Conservation (phyloP, 495 filamentous ascomycete species). For the Tuber melanosporum region DNA sequence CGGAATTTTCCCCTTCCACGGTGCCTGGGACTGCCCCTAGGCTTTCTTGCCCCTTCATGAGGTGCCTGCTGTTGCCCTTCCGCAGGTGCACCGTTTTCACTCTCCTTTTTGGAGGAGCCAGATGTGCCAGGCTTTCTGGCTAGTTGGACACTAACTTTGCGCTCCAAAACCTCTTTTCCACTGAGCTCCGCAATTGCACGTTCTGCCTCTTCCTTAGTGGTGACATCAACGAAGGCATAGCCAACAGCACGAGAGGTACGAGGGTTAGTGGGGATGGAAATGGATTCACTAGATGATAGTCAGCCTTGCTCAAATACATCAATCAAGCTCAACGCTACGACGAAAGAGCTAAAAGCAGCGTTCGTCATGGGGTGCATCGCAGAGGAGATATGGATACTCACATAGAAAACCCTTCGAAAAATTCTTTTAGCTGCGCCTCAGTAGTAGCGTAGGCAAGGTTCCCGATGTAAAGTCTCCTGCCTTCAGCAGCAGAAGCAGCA, state of each 20-base stretch:
- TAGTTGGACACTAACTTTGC: constrained; percentile 97
- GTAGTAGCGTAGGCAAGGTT: constrained; percentile 99
- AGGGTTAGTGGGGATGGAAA: constrained; percentile 97
- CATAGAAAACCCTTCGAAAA: constrained; percentile 97
- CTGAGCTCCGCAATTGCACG: constrained; percentile 90
- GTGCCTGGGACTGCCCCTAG: constrained; percentile 54
- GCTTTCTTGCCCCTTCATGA: constrained; percentile 24
- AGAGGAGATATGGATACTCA: constrained; percentile 53
- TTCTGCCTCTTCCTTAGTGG: constrained; percentile 85
- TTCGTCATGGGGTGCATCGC: not conserved
- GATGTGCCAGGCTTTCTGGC: constrained; percentile 91
- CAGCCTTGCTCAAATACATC: constrained; percentile 16
- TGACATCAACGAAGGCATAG: constrained; percentile 97
- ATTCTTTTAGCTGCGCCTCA: constrained; percentile 98
- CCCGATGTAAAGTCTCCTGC: constrained; percentile 97
- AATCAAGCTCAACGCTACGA: not conserved
- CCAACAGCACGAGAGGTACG: constrained; percentile 96
- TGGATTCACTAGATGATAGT: constrained; percentile 68
- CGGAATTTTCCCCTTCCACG: constrained; percentile 68
- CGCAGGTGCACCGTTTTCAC: constrained; percentile 55
- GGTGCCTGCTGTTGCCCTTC: constrained; percentile 63
- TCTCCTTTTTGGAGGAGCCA: constrained; percentile 57
- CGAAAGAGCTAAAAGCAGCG: constrained; percentile 7
- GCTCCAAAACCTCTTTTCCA: constrained; percentile 90
- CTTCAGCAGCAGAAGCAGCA: constrained; percentile 92